Evolutionary conservation across 1,139 yeast species (phyloP).

Genomic region (Sugiyamaella novakii): DNA sequence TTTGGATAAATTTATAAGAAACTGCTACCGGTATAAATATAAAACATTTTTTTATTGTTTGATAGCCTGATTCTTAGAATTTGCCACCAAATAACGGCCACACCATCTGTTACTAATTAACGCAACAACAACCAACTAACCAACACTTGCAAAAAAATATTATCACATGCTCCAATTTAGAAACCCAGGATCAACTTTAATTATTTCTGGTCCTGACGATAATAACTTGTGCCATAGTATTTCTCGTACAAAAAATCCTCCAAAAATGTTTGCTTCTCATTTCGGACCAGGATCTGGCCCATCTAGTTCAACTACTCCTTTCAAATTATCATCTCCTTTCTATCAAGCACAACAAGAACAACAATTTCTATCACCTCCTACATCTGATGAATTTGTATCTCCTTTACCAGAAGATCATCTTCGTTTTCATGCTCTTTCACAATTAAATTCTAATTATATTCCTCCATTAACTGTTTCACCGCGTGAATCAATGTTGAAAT

Average conservation of each 20-base stretch:
- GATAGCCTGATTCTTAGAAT: no score
- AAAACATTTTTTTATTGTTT: no score
- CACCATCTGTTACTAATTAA: no score
- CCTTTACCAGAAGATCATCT: constrained; percentile 2
- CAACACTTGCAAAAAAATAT: no score
- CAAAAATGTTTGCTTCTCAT: constrained; percentile 4
- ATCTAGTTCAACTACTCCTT: constrained; percentile 12
- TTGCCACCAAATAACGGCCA: no score
- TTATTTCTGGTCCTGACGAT: background rate
- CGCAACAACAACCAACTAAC: no score
- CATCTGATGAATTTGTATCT: background rate
- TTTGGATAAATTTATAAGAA: no score
- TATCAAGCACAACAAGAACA: constrained; percentile 10
- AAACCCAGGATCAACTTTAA: background rate
- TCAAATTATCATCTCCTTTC: constrained; percentile 22
- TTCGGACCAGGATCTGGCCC: constrained; percentile 3
- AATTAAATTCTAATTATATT: constrained; percentile 14
- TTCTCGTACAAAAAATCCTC: no score
- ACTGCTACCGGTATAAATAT: no score
- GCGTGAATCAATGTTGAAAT: constrained; percentile 30
- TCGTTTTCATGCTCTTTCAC: constrained; percentile 20
- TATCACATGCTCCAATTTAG: constrained; percentile 1
- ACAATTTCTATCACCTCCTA: constrained; percentile 1
- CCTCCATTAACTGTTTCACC: constrained; percentile 26
- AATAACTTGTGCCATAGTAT: no score